phyloP scores from a whole-genome alignment of 257 asterid genomes.

The Ocimum tenuiflorum region DNA sequence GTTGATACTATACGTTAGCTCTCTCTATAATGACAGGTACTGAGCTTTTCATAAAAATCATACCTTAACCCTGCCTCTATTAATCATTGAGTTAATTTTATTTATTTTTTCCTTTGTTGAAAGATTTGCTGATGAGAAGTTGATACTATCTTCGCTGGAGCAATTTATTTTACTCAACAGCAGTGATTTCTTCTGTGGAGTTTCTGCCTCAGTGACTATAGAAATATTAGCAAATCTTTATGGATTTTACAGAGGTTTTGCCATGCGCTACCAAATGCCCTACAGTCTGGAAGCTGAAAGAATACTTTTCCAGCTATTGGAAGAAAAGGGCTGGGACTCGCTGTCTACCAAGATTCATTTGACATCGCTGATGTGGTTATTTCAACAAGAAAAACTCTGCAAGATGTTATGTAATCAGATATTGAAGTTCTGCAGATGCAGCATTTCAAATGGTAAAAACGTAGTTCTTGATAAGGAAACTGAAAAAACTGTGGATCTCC shows the following conservation, averaged over 20 bases:
- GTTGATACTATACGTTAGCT: constrained; percentile 56
- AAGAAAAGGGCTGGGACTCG: constrained; percentile 71
- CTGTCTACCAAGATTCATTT: constrained; percentile 56
- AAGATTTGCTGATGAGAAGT: constrained; percentile 78
- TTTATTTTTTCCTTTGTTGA: background rate
- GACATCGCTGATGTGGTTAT: constrained; percentile 74
- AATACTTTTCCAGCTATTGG: constrained; percentile 53
- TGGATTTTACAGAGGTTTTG: constrained; percentile 69
- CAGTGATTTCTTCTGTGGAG: constrained; percentile 32
- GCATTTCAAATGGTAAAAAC: constrained; percentile 25
- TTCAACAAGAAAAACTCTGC: constrained; percentile 85
- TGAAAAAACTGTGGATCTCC: constrained; percentile 36
- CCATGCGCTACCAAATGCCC: constrained; percentile 75
- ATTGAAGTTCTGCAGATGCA: constrained; percentile 51
- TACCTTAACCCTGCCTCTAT: background rate
- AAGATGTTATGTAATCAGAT: constrained; percentile 53
- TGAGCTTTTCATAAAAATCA: constrained; percentile 6
- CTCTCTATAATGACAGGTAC: constrained; percentile 80
- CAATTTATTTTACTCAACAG: constrained; percentile 78
- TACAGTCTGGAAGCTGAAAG: constrained; percentile 87
- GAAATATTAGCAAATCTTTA: constrained; percentile 57
- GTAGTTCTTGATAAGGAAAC: constrained; percentile 27
- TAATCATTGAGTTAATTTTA: constrained; percentile 1
- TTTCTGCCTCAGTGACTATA: constrained; percentile 39
- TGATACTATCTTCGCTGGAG: constrained; percentile 83